Conservation (phyloP, 2,329 filamentous ascomycete species). For the Dryadomyces quercivorus region DNA sequence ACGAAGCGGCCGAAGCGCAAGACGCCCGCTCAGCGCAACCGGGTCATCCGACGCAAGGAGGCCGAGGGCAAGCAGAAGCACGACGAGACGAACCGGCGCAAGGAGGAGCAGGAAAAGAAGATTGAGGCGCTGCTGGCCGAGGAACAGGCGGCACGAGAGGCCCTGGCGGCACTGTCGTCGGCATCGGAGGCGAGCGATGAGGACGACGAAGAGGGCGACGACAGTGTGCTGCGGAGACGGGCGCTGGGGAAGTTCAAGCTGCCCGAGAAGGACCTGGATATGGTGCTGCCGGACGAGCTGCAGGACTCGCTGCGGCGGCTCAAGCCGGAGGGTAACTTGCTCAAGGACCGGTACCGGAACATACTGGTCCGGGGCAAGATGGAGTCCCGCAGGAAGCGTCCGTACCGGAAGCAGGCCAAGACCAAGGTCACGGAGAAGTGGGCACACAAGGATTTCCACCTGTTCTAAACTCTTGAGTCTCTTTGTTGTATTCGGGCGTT, state of each 20-base stretch:
- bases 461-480: no score
- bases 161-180: constrained; percentile 29
- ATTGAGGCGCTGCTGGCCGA: constrained; percentile 63
- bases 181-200: constrained; percentile 31
- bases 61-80: constrained; percentile 67
- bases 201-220: constrained; percentile 46
- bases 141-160: constrained; percentile 47
- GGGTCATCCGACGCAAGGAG: constrained; percentile 77
- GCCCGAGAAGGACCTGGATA: constrained; percentile 67
- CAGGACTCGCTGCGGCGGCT: constrained; percentile 69
- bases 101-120: constrained; percentile 56
- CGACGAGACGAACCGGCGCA: constrained; percentile 61
- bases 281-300: constrained; percentile 73
- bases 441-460: constrained; percentile 87
- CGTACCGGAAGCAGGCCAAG: constrained; percentile 73
- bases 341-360: constrained; percentile 85
- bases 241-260: constrained; percentile 63
- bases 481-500: no score
- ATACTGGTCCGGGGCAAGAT: constrained; percentile 81
- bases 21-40: constrained; percentile 76
- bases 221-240: constrained; percentile 53
- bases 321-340: constrained; percentile 89
- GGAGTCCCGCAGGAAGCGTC: constrained; percentile 66
- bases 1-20: constrained; percentile 74
- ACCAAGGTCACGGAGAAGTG: constrained; percentile 86